Percentiles rank a stretch among this genome's conserved stretches.
phyloP scores from a whole-genome alignment of 1,139 yeast genomes.

The Kluyveromyces marxianus region DNA sequence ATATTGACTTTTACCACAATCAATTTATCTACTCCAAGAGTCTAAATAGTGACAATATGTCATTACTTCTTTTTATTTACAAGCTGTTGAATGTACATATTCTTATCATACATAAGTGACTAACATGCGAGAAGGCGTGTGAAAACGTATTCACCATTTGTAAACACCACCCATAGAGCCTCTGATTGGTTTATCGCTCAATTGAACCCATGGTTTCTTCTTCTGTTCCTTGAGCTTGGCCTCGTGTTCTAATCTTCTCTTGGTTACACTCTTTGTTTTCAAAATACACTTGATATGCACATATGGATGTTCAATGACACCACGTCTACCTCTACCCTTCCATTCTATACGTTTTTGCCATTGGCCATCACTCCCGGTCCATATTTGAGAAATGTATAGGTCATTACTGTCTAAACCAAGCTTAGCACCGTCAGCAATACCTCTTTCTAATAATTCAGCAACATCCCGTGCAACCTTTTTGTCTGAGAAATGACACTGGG shows the following conservation, averaged over 20 bases:
- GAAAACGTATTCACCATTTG: slow-evolving; percentile 36
- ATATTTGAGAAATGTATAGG: slow-evolving; percentile 69
- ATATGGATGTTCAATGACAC: slow-evolving; percentile 67
- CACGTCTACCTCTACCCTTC: slow-evolving; percentile 88
- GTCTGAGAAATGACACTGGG: slow-evolving; percentile 83
- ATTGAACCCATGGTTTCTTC: slow-evolving; percentile 42
- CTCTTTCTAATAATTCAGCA: slow-evolving; percentile 65
- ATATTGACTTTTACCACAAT: too few relatives aligned
- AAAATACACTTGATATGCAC: slow-evolving; percentile 77
- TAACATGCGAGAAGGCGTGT: not conserved
- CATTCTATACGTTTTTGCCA: slow-evolving; percentile 68
- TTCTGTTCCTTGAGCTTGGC: slow-evolving; percentile 36
- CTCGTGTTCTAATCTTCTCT: slow-evolving; percentile 55
- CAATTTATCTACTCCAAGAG: not conserved
- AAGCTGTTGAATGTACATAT: not conserved
- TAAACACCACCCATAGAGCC: slow-evolving; percentile 42
- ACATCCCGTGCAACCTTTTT: slow-evolving; percentile 77
- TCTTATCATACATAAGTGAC: not conserved
- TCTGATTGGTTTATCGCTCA: slow-evolving; percentile 37
- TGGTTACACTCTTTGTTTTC: slow-evolving; percentile 52
- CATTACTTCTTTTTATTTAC: slow-evolving; percentile 5
- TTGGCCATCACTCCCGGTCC: slow-evolving; percentile 88
- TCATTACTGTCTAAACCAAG: slow-evolving; percentile 54
- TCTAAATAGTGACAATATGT: not conserved
- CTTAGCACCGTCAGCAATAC: slow-evolving; percentile 59